Conservation (phyloP, 2,329 filamentous ascomycete species). For the Talaromyces verruculosus region DNA sequence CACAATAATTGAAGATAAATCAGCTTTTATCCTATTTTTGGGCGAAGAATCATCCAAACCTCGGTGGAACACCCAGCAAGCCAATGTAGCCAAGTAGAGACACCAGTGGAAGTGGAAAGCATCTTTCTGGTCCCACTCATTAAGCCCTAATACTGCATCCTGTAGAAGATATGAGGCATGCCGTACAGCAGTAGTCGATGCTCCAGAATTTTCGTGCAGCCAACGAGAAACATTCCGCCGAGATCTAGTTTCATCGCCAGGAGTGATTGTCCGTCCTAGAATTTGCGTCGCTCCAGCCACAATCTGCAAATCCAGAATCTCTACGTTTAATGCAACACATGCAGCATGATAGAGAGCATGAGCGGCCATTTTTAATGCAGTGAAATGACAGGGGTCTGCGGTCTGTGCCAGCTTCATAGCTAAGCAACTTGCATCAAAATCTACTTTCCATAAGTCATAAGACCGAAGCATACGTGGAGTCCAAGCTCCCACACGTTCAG, state of each 20-base stretch:
- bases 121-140: conserved; percentile 54
- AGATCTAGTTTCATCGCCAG: conserved; percentile 52
- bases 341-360: conserved; percentile 61
- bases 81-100: conserved; percentile 59
- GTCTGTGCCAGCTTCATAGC: conserved; percentile 37
- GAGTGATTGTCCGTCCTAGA: conserved; percentile 55
- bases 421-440: conserved; percentile 56
- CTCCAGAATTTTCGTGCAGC: conserved; percentile 36
- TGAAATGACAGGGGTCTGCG: conserved; percentile 44
- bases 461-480: conserved; percentile 53
- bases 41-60: conserved; percentile 29
- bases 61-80: conserved; percentile 60
- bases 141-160: conserved; percentile 51
- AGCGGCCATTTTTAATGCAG: conserved; percentile 51
- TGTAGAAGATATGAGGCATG: conserved; percentile 57
- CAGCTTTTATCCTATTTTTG: conserved; percentile 43
- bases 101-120: conserved; percentile 64
- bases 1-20: conserved; percentile 31
- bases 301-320: conserved; percentile 63
- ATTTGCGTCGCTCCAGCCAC: conserved; percentile 62
- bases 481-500: conserved; percentile 50
- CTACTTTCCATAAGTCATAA: conserved; percentile 59
- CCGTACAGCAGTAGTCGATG: conserved; percentile 50
- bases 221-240: conserved; percentile 55
- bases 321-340: conserved; percentile 57